A percentile compares a stretch with the other conserved stretches of the same genome.
These are phyloP conservation scores for Lactarius psammicola DNA, from an alignment of 768 basidiomycete species.

Conservation along the genomic window DNA sequence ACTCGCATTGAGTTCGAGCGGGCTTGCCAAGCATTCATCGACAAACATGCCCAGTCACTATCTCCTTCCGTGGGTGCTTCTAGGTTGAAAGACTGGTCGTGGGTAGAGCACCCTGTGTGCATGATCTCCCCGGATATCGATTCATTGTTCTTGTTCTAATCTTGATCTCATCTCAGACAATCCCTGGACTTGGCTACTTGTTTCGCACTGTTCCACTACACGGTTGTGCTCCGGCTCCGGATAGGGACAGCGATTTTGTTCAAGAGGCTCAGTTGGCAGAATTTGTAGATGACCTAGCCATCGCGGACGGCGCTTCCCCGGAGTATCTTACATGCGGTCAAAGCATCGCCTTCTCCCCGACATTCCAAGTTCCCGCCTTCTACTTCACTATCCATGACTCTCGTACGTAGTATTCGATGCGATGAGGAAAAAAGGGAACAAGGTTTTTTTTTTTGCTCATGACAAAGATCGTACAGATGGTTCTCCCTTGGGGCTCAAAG, in stretches of 20 bases:
- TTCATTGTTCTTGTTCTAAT: constrained; percentile 11
- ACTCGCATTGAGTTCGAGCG: constrained; percentile 60
- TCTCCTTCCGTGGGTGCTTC: neutral
- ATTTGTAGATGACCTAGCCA: constrained; percentile 33
- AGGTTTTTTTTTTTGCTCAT: constrained; percentile 15
- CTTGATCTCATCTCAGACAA: constrained; percentile 29
- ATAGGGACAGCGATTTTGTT: neutral
- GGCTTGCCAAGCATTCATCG: constrained; percentile 54
- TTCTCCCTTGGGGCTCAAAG: constrained; percentile 53
- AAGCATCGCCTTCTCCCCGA: constrained; percentile 72
- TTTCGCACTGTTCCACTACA: constrained; percentile 31
- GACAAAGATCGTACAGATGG: constrained; percentile 50
- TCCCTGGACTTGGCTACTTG: constrained; percentile 36
- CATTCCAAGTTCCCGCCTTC: constrained; percentile 79
- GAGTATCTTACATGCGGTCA: constrained; percentile 50
- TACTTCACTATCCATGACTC: constrained; percentile 71
- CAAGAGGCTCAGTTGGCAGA: constrained; percentile 27
- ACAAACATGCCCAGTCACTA: constrained; percentile 30
- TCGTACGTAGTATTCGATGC: constrained; percentile 49
- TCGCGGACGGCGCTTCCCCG: constrained; percentile 40
- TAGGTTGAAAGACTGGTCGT: constrained; percentile 48
- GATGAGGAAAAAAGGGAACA: no score
- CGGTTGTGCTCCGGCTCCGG: constrained; percentile 9
- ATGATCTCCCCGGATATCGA: constrained; percentile 5
- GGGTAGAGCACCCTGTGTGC: constrained; percentile 61